Conservation (phyloP, 2,329 filamentous ascomycete species). For the Penicillium brevicompactum region DNA sequence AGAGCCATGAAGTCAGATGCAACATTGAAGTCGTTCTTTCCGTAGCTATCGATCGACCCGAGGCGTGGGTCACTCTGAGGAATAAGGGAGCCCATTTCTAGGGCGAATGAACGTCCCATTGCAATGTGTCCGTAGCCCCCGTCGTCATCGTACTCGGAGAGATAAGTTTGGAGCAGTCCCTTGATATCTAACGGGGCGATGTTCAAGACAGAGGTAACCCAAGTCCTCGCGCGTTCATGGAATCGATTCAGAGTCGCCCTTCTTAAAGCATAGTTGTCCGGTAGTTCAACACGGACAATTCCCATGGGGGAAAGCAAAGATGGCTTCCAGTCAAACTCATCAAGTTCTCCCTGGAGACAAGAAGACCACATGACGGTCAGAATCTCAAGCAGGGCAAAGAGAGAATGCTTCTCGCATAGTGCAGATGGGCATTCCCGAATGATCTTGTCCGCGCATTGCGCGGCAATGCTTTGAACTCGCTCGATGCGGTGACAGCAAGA, state of each 20-base stretch:
- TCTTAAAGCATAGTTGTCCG: conserved; percentile 85
- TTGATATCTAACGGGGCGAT: conserved; percentile 92
- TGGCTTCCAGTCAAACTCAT: conserved; percentile 86
- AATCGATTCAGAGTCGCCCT: conserved; percentile 77
- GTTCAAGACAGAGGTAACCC: conserved; percentile 79
- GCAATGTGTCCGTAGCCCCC: conserved; percentile 89
- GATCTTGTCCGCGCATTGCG: conserved; percentile 80
- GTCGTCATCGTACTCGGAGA: conserved; percentile 93
- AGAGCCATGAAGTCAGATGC: conserved; percentile 96
- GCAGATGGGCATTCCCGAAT: conserved; percentile 83
- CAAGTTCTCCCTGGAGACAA: conserved; percentile 90
- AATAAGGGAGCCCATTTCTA: conserved; percentile 87
- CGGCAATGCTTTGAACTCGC: conserved; percentile 85
- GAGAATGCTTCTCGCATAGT: conserved; percentile 82
- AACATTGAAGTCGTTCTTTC: conserved; percentile 78
- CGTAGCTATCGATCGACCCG: conserved; percentile 73
- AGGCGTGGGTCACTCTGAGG: conserved; percentile 84
- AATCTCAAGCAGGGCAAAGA: conserved; percentile 91
- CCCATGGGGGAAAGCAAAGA: conserved; percentile 76
- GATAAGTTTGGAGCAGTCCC: conserved; percentile 87
- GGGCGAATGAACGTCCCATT: conserved; percentile 87
- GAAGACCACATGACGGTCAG: conserved; percentile 93
- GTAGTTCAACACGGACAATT: conserved; percentile 82
- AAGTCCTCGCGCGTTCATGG: conserved; percentile 73
- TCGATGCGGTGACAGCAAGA: conserved; percentile 92